A percentile compares a stretch with the other conserved stretches of the same genome.
Conservation (phyloP, 495 filamentous ascomycete species). For the Aspergillus steynii region DNA sequence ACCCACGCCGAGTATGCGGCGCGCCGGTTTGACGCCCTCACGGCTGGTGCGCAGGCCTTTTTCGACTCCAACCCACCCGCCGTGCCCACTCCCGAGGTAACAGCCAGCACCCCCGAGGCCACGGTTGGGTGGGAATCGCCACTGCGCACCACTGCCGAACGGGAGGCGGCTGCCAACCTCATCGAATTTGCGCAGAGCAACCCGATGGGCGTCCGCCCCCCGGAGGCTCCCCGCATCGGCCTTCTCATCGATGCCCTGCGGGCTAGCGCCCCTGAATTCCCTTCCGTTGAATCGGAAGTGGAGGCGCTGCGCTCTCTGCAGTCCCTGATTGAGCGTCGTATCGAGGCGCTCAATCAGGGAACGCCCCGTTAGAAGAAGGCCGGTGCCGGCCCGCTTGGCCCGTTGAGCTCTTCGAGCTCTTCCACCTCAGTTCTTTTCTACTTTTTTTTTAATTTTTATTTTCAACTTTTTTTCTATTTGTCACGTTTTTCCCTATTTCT, state of each 20-base stretch:
- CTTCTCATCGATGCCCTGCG: slow-evolving; percentile 33
- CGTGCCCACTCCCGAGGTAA: background rate
- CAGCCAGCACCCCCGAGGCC: slow-evolving; percentile 12
- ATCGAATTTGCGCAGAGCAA: slow-evolving; percentile 27
- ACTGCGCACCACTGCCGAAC: slow-evolving; percentile 30
- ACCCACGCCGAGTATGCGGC: slow-evolving; percentile 27
- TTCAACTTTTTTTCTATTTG: background rate
- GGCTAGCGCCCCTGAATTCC: slow-evolving; percentile 24
- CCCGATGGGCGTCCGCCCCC: slow-evolving; percentile 3
- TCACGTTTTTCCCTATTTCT: background rate
- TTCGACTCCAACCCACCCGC: slow-evolving; percentile 21
- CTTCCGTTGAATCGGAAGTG: slow-evolving; percentile 27
- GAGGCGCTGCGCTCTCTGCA: slow-evolving; percentile 28
- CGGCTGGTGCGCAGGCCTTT: slow-evolving; percentile 21
- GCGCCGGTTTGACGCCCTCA: slow-evolving; percentile 25
- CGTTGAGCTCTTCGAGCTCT: background rate
- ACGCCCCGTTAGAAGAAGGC: background rate
- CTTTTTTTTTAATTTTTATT: background rate
- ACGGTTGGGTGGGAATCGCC: slow-evolving; percentile 21
- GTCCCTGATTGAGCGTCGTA: slow-evolving; percentile 30
- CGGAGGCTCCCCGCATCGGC: slow-evolving; percentile 18
- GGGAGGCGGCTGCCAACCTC: slow-evolving; percentile 31
- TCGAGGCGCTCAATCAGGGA: slow-evolving; percentile 16
- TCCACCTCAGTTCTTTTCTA: background rate
- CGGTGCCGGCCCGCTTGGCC: background rate